These are phyloP conservation scores for Penicillium freii DNA, from an alignment of 2,329 filamentous ascomycete genomes.

Conservation along the genomic window DNA sequence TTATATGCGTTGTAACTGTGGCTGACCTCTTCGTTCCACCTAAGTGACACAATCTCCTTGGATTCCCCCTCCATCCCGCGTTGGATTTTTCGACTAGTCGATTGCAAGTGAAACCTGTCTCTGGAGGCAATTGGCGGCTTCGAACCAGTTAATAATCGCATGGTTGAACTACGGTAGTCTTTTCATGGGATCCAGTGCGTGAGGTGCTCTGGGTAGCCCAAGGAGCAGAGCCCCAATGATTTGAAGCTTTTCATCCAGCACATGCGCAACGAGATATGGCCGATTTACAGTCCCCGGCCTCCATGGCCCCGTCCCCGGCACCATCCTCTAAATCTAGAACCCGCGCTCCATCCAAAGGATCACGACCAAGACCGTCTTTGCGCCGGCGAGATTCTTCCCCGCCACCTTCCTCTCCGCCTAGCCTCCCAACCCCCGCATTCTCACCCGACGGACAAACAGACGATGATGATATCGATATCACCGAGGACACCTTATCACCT, in stretches of 20 bases:
- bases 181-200: constrained; percentile 19
- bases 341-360: constrained; percentile 21
- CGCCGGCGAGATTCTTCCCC: constrained; percentile 66
- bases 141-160: constrained; percentile 8
- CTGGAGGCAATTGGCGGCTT: background rate
- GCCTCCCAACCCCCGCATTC: constrained; percentile 48
- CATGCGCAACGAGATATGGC: constrained; percentile 28
- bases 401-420: constrained; percentile 60
- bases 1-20: constrained; percentile 21
- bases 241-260: constrained; percentile 9
- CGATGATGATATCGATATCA: constrained; percentile 33
- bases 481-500: constrained; percentile 67
- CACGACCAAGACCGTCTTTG: constrained; percentile 61
- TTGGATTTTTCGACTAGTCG: background rate
- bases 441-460: constrained; percentile 39
- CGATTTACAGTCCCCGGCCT: constrained; percentile 52
- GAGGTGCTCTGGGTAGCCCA: constrained; percentile 27
- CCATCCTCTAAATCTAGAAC: constrained; percentile 46
- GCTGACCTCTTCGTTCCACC: constrained; percentile 18
- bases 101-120: background rate
- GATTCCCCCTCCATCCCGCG: background rate
- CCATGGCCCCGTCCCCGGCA: constrained; percentile 63
- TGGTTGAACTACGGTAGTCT: constrained; percentile 21
- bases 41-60: constrained; percentile 19
- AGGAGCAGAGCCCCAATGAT: constrained; percentile 15